These are phyloP conservation scores for Serendipita sp. DNA, from an alignment of 768 basidiomycete species.

Conservation along the genomic window DNA sequence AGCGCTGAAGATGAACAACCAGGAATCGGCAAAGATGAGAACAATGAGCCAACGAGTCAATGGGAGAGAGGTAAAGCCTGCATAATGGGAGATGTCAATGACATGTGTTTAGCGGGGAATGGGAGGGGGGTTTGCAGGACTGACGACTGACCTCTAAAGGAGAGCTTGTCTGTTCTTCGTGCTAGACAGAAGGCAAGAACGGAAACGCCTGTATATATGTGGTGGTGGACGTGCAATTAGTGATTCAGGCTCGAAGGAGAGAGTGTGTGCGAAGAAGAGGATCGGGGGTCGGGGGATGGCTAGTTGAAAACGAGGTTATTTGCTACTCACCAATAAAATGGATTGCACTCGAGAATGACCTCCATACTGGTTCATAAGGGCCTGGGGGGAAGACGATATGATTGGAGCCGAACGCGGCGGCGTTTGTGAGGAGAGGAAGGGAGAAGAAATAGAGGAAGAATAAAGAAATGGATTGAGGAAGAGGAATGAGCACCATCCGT, in stretches of 20 bases:
- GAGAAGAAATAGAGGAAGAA: too few species aligned
- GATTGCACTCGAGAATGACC: not conserved
- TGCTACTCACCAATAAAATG: not conserved
- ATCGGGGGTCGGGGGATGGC: not conserved
- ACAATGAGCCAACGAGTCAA: not conserved
- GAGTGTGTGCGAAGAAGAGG: not conserved
- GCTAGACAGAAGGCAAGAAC: slow-evolving; percentile 26
- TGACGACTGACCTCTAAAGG: slow-evolving; percentile 16
- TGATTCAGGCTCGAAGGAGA: not conserved
- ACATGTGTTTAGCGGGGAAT: not conserved
- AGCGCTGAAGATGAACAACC: slow-evolving; percentile 17
- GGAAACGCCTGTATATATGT: slow-evolving; percentile 17
- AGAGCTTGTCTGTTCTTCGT: slow-evolving; percentile 23
- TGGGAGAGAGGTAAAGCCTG: not conserved
- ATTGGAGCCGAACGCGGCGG: not conserved
- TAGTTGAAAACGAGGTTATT: not conserved
- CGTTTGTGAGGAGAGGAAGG: too few species aligned
- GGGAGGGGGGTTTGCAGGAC: slow-evolving; percentile 11
- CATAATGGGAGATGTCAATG: not conserved
- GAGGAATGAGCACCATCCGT: too few species aligned
- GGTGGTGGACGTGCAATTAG: not conserved
- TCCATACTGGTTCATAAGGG: not conserved
- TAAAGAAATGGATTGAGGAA: too few species aligned
- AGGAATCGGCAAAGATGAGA: not conserved
- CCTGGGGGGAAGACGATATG: not conserved